Evolutionary conservation across 169 alveolate species (phyloP).

Genomic region (Babesia divergens): DNA sequence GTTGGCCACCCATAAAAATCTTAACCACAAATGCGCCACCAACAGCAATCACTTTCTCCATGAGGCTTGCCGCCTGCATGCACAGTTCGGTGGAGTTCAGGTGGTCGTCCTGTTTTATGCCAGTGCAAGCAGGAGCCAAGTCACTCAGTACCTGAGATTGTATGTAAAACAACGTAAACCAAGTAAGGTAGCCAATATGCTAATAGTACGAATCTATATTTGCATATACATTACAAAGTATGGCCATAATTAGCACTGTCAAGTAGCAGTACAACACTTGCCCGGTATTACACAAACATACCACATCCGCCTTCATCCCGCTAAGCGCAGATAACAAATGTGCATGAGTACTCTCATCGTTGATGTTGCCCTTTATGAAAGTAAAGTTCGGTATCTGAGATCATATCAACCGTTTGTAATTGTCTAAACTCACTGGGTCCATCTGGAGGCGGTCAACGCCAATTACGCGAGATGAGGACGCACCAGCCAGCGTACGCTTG

Average conservation of each 20-base stretch:
- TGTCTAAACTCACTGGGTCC: slow-evolving; percentile 59
- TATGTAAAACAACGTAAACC: background rate
- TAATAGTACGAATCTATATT: too few species aligned
- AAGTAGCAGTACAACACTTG: too few species aligned
- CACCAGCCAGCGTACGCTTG: slow-evolving; percentile 66
- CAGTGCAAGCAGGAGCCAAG: slow-evolving; percentile 74
- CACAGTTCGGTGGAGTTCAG: slow-evolving; percentile 75
- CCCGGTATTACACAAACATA: too few species aligned
- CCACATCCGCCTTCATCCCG: slow-evolving; percentile 70
- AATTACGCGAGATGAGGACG: slow-evolving; percentile 49
- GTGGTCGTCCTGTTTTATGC: slow-evolving; percentile 76
- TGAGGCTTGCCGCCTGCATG: slow-evolving; percentile 69
- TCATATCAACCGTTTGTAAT: slow-evolving; percentile 39
- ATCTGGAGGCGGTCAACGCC: slow-evolving; percentile 61
- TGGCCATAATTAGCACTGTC: too few species aligned
- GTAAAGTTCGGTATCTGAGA: slow-evolving; percentile 66
- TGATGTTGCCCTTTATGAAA: slow-evolving; percentile 75
- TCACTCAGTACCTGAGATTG: slow-evolving; percentile 64
- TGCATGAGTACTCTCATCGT: slow-evolving; percentile 65
- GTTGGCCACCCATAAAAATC: slow-evolving; percentile 76
- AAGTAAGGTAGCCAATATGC: too few species aligned
- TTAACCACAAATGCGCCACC: slow-evolving; percentile 78
- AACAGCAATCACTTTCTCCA: slow-evolving; percentile 71
- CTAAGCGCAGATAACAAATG: slow-evolving; percentile 48
- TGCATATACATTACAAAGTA: too few species aligned